Base-by-base conservation (phyloP, 108 stramenopile genomes). In the Pseudonitzschia pungens region DNA sequence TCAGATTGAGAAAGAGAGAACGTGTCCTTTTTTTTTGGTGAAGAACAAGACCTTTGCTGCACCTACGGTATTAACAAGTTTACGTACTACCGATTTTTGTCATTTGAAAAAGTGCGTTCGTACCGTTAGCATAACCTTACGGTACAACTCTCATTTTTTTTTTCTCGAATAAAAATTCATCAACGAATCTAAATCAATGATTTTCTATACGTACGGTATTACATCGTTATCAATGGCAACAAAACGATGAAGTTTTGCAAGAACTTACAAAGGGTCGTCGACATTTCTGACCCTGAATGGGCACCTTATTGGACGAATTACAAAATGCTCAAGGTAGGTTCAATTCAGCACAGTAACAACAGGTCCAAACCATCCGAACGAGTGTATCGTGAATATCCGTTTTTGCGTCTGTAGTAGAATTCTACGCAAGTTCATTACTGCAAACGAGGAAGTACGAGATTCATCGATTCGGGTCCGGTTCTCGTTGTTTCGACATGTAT, bases 261-360 rank as follows among this genome's bases (percentile, higher is more conserved):
- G 75, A 91, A 91, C 70, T 81, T 94, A 9, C 90, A 91, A 69
- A 74, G 86, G 32, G 87, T 94, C 0, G 86, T 91, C n/a, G 90
- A 94, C 52, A 85, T 91, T 29, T 91, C 92, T 2, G 89, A 94
- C 65, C 90, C 90, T 31, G 89, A 88, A 83, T 94, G 90, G 90
- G 83, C 89, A 22, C 93, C 93, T 0, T 94, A 87, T 70, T 94
- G 90, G 91, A 85, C 86, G 28, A 90, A 94, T 68, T 94, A 94
- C 78, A 94, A 94, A 69, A 90, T 89, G 89, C 87, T 94, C 32
- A 94, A 92, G 84, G 84, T 84, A 50, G 28, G 85, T 55, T 67
- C 28, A 40, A 22, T 24, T 45, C 26, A 24, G 15, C 15, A 57
- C 21, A 16, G 24, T 55, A 55, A 41, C 22, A 53, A 28, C 24